Percentiles rank a stretch among this genome's conserved stretches.
Evolutionary conservation across 805 yeast genomes (phyloP).

Genomic region (Candida sphagnicola): DNA sequence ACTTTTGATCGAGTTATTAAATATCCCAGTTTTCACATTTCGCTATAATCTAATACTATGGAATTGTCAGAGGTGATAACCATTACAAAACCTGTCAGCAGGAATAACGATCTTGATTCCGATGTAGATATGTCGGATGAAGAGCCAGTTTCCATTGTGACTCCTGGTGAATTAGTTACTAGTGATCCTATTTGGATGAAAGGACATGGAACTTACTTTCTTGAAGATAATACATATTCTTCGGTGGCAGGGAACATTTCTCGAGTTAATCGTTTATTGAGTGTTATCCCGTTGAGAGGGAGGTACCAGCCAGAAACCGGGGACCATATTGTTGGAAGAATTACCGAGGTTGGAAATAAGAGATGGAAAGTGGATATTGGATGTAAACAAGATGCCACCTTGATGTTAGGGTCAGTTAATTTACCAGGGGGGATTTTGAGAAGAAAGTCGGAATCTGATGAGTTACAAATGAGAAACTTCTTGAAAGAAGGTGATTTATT

Average conservation of each 20-base stretch:
- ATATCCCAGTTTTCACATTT: no score
- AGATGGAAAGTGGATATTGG: slow-evolving; percentile 98
- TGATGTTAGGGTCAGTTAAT: slow-evolving; percentile 93
- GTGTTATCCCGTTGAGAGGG: slow-evolving; percentile 83
- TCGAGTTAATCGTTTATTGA: slow-evolving; percentile 79
- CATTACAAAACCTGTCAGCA: slow-evolving; percentile 27
- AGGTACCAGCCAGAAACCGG: slow-evolving; percentile 93
- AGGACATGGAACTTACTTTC: slow-evolving; percentile 92
- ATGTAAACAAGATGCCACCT: slow-evolving; percentile 85
- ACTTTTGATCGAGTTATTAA: no score
- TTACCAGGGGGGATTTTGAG: slow-evolving; percentile 96
- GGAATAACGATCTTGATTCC: slow-evolving; percentile 24
- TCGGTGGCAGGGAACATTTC: slow-evolving; percentile 91
- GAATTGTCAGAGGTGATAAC: slow-evolving; percentile 31
- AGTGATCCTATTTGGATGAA: slow-evolving; percentile 97
- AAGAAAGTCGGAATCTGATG: slow-evolving; percentile 92
- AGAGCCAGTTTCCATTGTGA: slow-evolving; percentile 50
- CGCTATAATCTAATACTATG: no score
- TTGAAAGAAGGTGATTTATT: slow-evolving; percentile 93
- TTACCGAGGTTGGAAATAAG: slow-evolving; percentile 88
- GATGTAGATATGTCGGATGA: slow-evolving; percentile 41
- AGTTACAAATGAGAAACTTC: slow-evolving; percentile 90
- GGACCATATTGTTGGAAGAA: slow-evolving; percentile 91
- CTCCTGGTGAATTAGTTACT: slow-evolving; percentile 96
- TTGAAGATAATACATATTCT: slow-evolving; percentile 72